These are phyloP conservation scores for Naganishia randhawae DNA, from an alignment of 768 basidiomycete genomes.

Conservation along the genomic window DNA sequence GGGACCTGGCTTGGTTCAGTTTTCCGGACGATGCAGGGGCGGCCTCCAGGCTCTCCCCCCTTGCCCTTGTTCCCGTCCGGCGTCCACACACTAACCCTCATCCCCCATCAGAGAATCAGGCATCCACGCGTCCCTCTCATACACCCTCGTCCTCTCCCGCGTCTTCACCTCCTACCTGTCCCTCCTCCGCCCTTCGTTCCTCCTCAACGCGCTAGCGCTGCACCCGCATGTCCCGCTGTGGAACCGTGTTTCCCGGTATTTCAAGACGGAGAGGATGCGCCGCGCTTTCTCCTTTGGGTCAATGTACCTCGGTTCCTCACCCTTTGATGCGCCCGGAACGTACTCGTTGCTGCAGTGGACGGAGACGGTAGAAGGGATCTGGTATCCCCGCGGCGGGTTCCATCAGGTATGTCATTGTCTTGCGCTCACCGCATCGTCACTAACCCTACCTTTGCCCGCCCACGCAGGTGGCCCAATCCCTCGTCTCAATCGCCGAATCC, in stretches of 20 bases:
- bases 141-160: conserved; percentile 51
- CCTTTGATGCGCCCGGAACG: conserved; percentile 54
- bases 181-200: conserved; percentile 49
- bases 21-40: too few species aligned
- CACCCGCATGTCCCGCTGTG: conserved; percentile 50
- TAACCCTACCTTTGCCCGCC: not conserved
- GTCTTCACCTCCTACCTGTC: conserved; percentile 50
- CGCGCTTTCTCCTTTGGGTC: conserved; percentile 53
- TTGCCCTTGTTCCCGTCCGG: not conserved
- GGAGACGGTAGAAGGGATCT: conserved; percentile 53
- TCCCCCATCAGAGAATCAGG: conserved; percentile 39
- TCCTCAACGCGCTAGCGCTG: conserved; percentile 45
- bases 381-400: conserved; percentile 48
- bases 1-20: too few species aligned
- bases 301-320: conserved; percentile 53
- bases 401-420: conserved; percentile 28
- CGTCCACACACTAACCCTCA: not conserved
- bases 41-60: too few species aligned
- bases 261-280: conserved; percentile 51
- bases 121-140: conserved; percentile 51
- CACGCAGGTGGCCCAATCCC: conserved; percentile 44
- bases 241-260: conserved; percentile 44
- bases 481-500: conserved; percentile 49
- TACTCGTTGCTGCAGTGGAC: conserved; percentile 54
- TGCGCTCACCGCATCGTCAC: not conserved